These are phyloP conservation scores for Dioscorea alata DNA, from an alignment of 106 monocot genomes.

Conservation along the genomic window DNA sequence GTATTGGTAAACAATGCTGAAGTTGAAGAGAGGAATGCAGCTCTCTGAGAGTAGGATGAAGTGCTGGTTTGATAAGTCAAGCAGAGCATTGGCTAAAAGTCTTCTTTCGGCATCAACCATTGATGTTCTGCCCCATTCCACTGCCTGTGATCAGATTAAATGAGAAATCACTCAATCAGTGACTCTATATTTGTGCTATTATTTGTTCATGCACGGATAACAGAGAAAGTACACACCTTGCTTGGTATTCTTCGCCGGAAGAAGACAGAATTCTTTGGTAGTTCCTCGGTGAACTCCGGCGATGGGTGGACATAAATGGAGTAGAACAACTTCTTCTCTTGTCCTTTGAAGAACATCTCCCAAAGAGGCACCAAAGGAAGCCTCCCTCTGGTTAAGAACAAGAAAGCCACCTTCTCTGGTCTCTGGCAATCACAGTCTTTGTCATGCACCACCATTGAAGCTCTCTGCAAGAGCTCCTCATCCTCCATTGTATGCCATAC, in stretches of 20 bases:
- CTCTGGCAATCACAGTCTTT: not conserved
- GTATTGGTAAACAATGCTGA: slow-evolving; percentile 19
- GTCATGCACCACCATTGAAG: not conserved
- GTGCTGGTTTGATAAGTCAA: slow-evolving; percentile 15
- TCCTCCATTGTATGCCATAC: slow-evolving; percentile 5
- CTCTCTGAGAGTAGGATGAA: slow-evolving; percentile 34
- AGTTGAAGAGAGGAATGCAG: slow-evolving; percentile 38
- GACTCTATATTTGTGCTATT: not conserved
- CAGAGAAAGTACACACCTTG: slow-evolving; percentile 8
- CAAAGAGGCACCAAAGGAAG: slow-evolving; percentile 33
- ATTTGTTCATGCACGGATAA: not conserved
- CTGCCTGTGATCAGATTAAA: slow-evolving; percentile 10
- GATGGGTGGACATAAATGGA: slow-evolving; percentile 32
- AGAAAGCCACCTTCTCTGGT: slow-evolving; percentile 30
- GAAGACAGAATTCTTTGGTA: slow-evolving; percentile 23
- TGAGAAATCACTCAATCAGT: slow-evolving; percentile 1
- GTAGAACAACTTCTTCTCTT: slow-evolving; percentile 2
- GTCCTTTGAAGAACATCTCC: slow-evolving; percentile 38
- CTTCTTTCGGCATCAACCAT: slow-evolving; percentile 25
- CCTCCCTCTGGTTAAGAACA: slow-evolving; percentile 28
- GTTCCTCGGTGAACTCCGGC: slow-evolving; percentile 17
- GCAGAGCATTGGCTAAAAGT: slow-evolving; percentile 21
- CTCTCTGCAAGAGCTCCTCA: slow-evolving; percentile 11
- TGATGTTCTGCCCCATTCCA: slow-evolving; percentile 21
- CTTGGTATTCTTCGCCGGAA: slow-evolving; percentile 26